phyloP scores from a whole-genome alignment of 2,329 filamentous ascomycete species.

The Beauveria bassiana region DNA sequence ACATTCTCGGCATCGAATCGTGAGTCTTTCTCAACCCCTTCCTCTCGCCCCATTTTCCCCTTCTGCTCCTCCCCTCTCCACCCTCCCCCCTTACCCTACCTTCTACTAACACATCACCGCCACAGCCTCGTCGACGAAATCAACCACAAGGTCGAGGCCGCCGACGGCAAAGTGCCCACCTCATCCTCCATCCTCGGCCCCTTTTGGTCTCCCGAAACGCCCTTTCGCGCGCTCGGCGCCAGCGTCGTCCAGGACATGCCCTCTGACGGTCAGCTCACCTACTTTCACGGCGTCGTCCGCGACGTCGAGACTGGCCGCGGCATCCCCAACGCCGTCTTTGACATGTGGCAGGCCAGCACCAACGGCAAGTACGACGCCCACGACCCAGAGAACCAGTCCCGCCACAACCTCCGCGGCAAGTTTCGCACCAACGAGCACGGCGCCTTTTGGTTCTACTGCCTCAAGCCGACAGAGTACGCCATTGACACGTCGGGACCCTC shows the following conservation, averaged over 20 bases:
- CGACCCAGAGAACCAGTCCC: slow-evolving; percentile 61
- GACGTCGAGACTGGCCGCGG: slow-evolving; percentile 59
- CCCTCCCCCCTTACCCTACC: no score
- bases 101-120: not conserved
- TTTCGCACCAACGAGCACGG: slow-evolving; percentile 64
- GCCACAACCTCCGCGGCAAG: slow-evolving; percentile 71
- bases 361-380: slow-evolving; percentile 74
- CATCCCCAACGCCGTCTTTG: slow-evolving; percentile 61
- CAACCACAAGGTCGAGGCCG: slow-evolving; percentile 54
- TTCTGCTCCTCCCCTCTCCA: slow-evolving; percentile 2
- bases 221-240: slow-evolving; percentile 60
- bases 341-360: slow-evolving; percentile 70
- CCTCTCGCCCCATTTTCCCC: not conserved
- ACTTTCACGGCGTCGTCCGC: slow-evolving; percentile 62
- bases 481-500: not conserved
- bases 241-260: slow-evolving; percentile 57
- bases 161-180: slow-evolving; percentile 56
- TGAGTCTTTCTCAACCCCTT: slow-evolving; percentile 26
- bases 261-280: slow-evolving; percentile 50
- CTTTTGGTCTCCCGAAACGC: slow-evolving; percentile 70
- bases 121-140: slow-evolving; percentile 55
- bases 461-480: slow-evolving; percentile 41
- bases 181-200: slow-evolving; percentile 69
- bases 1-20: slow-evolving; percentile 68
- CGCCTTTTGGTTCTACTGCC: slow-evolving; percentile 67